Base-by-base conservation (phyloP, 495 filamentous ascomycete genomes). In the Trypethelium eluteriae region DNA sequence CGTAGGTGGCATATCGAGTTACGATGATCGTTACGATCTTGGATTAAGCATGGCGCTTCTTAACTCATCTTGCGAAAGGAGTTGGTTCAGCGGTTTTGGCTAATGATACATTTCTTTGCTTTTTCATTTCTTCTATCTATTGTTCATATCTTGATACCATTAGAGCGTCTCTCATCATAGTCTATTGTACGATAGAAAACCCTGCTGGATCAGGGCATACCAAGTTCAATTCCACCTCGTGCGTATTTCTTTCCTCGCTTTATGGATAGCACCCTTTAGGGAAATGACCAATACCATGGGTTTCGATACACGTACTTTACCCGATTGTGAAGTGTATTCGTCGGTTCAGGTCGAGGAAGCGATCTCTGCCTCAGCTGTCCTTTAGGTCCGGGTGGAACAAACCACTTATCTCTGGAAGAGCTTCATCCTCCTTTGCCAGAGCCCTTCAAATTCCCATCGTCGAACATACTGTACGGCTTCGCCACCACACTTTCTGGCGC, bases 391-490 rank as follows among this genome's bases (percentile, higher is more conserved):
- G 25, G 25, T 59, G 11, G 5, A 36, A 59, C 32, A 59, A 59
- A 0, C 7, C 32, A 59, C 53, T 59, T 4, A 4, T 35, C 36
- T 10, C 53, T 14, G 41, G 14, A 7, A 7, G 14, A 7, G 6
- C 53, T 7, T 59, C 18, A 59, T 7, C 53, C 53, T 7, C 32
- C 53, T 36, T 59, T 59, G 2, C 53, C 53, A 7, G 18, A 7
- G 2, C 53, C 53, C 14, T 59, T 59, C 32, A 36, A 32, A 59
- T 35, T 36, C 10, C 53, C 39, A 73, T 93, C 90, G 61, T 79
- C 81, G 50, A 86, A 81, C 2, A 90, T 90, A 46, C 82, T 80
- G 76, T 92, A 96, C 35, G 91, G 89, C 44, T 88, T 88, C 0
- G 89, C 89, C 39, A 94, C 67, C 12, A 84, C 67, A 77, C 81